Conservation (phyloP, 2,329 filamentous ascomycete species). For the Alternaria sp. region DNA sequence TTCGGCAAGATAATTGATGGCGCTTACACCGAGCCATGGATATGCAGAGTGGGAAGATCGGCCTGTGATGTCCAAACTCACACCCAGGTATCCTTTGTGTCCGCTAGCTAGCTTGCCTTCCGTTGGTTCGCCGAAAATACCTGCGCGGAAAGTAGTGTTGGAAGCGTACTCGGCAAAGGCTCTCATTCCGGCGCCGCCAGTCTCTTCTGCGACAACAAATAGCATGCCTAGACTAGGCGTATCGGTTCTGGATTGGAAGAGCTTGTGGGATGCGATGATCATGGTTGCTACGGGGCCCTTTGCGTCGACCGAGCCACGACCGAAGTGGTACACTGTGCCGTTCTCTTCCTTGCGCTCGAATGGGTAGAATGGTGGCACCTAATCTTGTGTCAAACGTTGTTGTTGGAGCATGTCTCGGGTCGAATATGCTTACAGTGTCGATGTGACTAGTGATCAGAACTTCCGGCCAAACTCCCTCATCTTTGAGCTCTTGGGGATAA, state of each 20-base stretch:
- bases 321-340: constrained; percentile 59
- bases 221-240: constrained; percentile 53
- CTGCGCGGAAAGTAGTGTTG: constrained; percentile 63
- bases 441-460: constrained; percentile 80
- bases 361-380: constrained; percentile 67
- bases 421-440: constrained; percentile 60
- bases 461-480: constrained; percentile 53
- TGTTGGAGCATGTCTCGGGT: neutral
- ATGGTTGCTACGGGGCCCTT: constrained; percentile 69
- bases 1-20: constrained; percentile 77
- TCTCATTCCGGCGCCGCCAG: constrained; percentile 78
- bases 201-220: constrained; percentile 81
- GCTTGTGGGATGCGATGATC: constrained; percentile 67
- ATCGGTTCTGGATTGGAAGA: constrained; percentile 53
- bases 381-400: neutral
- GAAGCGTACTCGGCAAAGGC: constrained; percentile 42
- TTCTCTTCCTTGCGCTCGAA: constrained; percentile 61
- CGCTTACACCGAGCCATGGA: constrained; percentile 83
- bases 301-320: constrained; percentile 72
- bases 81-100: constrained; percentile 81
- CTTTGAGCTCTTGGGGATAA: constrained; percentile 53
- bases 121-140: constrained; percentile 92
- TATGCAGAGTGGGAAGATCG: constrained; percentile 87
- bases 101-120: constrained; percentile 84
- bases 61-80: constrained; percentile 71